Base-by-base conservation (phyloP, 805 yeast genomes). In the Metschnikowia orientalis region DNA sequence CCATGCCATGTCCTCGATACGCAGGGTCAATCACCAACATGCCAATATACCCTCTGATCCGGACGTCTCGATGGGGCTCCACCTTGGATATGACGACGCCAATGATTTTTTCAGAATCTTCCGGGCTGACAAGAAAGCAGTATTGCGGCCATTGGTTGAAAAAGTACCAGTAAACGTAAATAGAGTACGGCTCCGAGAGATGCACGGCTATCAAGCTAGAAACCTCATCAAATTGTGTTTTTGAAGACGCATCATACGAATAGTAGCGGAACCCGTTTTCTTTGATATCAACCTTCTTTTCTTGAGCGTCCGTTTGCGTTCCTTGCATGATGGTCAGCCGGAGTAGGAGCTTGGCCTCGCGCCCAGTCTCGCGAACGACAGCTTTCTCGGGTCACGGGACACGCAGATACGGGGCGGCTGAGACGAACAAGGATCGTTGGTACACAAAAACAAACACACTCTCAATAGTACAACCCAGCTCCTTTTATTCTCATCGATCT, bases 151-250 rank as follows among this genome's bases (percentile, higher is more conserved):
- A 89, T 47, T 79, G 81, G 48, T 82, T 81, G 26, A 92, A 63
- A 53, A 92, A 92, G 61, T 81, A 92, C 53, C 95, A 73, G 58
- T 89, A 92, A 2, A 92, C 97, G 50, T 86, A 92, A 12, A 86
- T 73, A 4, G 97, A 89, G 54, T 92, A 92, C 0, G 98, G 97
- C 57, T 92, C 98, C 18, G 92, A 81, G 23, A 92, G 65, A 55
- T 89, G 92, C 8, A 64, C 67, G 24, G 81, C 75, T 8, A 90
- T 79, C 28, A 90, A 66, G 8, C 53, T 50, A 47, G 75, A 71
- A 9, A 82, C 63, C 18, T 66, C 68, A 8, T 62, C 54, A 39
- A 81, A 68, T 40, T 81, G 76, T 2, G 48, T 16, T 10, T 36
- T 33, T 7, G 37, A 37, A 13, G 31, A 15, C 6, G 41, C 40